These are phyloP conservation scores for Arthrobotrys iridis DNA, from an alignment of 2,329 filamentous ascomycete genomes.

Conservation along the genomic window DNA sequence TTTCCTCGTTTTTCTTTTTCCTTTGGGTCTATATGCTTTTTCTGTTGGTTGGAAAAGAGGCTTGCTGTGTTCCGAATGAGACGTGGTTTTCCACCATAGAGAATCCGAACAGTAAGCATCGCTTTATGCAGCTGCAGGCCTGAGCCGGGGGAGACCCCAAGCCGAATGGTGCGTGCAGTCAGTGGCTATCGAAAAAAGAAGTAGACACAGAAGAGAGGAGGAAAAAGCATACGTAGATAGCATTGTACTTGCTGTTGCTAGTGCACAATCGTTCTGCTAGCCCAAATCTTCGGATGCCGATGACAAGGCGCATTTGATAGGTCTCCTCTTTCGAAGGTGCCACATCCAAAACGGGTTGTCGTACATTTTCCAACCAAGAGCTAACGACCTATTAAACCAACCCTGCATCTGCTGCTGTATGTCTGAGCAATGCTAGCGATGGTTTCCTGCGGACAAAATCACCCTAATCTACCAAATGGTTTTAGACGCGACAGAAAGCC, in stretches of 20 bases:
- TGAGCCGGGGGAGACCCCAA: not conserved
- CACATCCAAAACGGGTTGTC: not conserved
- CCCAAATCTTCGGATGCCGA: not conserved
- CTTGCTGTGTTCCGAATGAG: not conserved
- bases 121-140: conserved; percentile 5
- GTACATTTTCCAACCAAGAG: not conserved
- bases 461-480: not conserved
- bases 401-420: not conserved
- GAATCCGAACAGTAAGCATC: not conserved
- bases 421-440: not conserved
- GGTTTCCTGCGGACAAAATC: not conserved
- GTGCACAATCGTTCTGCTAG: not conserved
- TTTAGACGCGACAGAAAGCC: not conserved
- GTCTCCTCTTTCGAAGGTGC: not conserved
- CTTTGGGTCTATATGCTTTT: not conserved
- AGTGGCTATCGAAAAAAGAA: not conserved
- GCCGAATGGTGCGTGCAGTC: not conserved
- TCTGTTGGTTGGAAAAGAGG: not conserved
- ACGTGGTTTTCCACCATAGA: too few species aligned
- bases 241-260: not conserved
- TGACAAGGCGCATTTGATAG: conserved; percentile 19
- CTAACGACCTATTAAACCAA: not conserved
- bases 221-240: not conserved
- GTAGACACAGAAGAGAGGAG: not conserved
- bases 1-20: too few species aligned